Evolutionary conservation across 192 early-diverging fungal species (phyloP).

Genomic region (Chytriomyces hyalinus): DNA sequence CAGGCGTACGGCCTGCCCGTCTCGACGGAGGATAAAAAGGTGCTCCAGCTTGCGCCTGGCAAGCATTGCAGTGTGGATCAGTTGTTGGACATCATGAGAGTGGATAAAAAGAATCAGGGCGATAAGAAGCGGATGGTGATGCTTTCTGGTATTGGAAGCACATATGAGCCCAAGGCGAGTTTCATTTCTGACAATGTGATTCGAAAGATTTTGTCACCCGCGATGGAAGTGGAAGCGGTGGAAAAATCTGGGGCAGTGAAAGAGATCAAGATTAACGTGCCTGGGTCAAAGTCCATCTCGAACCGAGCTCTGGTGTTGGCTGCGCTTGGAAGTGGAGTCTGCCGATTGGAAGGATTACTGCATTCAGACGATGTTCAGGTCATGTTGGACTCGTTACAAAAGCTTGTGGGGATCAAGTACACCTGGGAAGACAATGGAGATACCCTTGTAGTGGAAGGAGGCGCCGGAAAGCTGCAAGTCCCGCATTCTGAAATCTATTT

Average conservation of each 20-base stretch:
- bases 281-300: constrained; percentile 97
- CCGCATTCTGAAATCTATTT: constrained; percentile 84
- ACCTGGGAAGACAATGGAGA: constrained; percentile 93
- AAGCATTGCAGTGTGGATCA: constrained; percentile 73
- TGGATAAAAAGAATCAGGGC: constrained; percentile 97
- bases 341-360: constrained; percentile 83
- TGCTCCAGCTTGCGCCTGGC: constrained; percentile 64
- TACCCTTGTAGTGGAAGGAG: constrained; percentile 82
- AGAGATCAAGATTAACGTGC: constrained; percentile 71
- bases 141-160: constrained; percentile 81
- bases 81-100: constrained; percentile 87
- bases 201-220: constrained; percentile 77
- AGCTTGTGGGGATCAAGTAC: constrained; percentile 84
- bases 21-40: constrained; percentile 78
- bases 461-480: constrained; percentile 74
- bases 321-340: constrained; percentile 81
- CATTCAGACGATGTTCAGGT: constrained; percentile 98
- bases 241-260: constrained; percentile 6
- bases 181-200: constrained; percentile 86
- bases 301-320: constrained; percentile 94
- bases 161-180: constrained; percentile 80
- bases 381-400: constrained; percentile 90
- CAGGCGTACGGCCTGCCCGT: constrained; percentile 88
- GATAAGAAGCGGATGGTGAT: constrained; percentile 90
- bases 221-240: constrained; percentile 59